Evolutionary conservation across 1,284 basidiomycete species (phyloP).

Genomic region (Cryptococcus sp.): DNA sequence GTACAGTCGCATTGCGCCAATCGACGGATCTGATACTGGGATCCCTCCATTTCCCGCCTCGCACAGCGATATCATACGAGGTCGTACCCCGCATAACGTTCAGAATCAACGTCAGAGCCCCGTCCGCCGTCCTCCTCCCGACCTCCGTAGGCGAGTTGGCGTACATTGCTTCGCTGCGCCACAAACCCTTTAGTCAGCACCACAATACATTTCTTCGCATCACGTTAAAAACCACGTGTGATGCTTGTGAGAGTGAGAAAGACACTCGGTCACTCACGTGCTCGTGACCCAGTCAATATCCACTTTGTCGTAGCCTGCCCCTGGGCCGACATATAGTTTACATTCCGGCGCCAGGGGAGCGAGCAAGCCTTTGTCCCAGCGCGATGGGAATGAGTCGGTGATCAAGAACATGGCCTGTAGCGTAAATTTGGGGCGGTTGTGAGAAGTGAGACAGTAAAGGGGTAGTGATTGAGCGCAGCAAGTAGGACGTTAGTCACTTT

Average conservation of each 20-base stretch:
- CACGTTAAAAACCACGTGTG: not conserved
- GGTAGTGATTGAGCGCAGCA: not conserved
- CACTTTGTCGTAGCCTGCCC: slow-evolving; percentile 35
- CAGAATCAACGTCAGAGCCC: slow-evolving; percentile 33
- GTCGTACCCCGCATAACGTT: slow-evolving; percentile 28
- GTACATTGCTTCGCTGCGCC: slow-evolving; percentile 31
- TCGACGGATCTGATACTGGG: slow-evolving; percentile 15
- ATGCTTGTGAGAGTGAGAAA: not conserved
- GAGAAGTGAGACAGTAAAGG: not conserved
- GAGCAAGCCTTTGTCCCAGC: slow-evolving; percentile 25
- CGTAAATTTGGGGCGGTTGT: not conserved
- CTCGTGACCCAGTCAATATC: slow-evolving; percentile 29
- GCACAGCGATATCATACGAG: slow-evolving; percentile 21
- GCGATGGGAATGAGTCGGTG: slow-evolving; percentile 22
- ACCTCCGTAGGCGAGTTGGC: slow-evolving; percentile 40
- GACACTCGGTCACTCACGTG: slow-evolving; percentile 15
- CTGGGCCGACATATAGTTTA: slow-evolving; percentile 28
- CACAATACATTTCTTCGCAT: not conserved
- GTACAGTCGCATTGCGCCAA: slow-evolving; percentile 23
- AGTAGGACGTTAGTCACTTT: not conserved
- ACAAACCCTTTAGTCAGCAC: too few species aligned
- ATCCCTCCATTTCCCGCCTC: slow-evolving; percentile 26
- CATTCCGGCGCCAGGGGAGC: slow-evolving; percentile 24
- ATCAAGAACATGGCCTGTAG: slow-evolving; percentile 23
- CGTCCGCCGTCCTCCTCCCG: slow-evolving; percentile 38